Conservation (phyloP, 2,329 filamentous ascomycete genomes). For the Coniochaeta sp. region DNA sequence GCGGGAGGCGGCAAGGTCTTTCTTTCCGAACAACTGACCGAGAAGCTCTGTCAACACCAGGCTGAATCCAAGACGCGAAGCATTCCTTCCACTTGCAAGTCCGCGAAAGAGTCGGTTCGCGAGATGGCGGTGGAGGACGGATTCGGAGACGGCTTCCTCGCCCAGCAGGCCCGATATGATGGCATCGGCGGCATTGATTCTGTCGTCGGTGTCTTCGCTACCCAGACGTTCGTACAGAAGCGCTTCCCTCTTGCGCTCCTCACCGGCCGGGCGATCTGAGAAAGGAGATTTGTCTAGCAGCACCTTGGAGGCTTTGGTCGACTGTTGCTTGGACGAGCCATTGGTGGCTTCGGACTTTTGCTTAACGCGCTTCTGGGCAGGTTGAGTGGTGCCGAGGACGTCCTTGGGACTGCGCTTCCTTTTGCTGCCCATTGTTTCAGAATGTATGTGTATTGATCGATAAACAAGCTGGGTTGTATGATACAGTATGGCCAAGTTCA, state of each 20-base stretch:
- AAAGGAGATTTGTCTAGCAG: slow-evolving; percentile 40
- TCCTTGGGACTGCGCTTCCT: slow-evolving; percentile 32
- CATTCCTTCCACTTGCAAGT: slow-evolving; percentile 83
- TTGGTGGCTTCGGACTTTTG: slow-evolving; percentile 17
- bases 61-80: slow-evolving; percentile 81
- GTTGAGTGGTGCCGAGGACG: slow-evolving; percentile 17
- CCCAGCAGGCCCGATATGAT: slow-evolving; percentile 50
- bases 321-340: slow-evolving; percentile 13
- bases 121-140: slow-evolving; percentile 50
- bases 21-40: slow-evolving; percentile 57
- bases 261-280: slow-evolving; percentile 40
- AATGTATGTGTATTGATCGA: neutral
- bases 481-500: too few species aligned
- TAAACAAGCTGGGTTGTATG: neutral
- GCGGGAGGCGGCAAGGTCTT: slow-evolving; percentile 34
- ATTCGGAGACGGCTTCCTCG: slow-evolving; percentile 41
- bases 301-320: slow-evolving; percentile 9
- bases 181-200: slow-evolving; percentile 51
- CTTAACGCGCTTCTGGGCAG: slow-evolving; percentile 29
- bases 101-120: slow-evolving; percentile 73
- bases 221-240: slow-evolving; percentile 54
- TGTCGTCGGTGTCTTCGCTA: slow-evolving; percentile 49
- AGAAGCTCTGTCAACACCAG: slow-evolving; percentile 80
- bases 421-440: slow-evolving; percentile 31
- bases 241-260: slow-evolving; percentile 52